Evolutionary conservation across 345 rosid species (phyloP).

Genomic region (Diplotaxis tenuifolia): DNA sequence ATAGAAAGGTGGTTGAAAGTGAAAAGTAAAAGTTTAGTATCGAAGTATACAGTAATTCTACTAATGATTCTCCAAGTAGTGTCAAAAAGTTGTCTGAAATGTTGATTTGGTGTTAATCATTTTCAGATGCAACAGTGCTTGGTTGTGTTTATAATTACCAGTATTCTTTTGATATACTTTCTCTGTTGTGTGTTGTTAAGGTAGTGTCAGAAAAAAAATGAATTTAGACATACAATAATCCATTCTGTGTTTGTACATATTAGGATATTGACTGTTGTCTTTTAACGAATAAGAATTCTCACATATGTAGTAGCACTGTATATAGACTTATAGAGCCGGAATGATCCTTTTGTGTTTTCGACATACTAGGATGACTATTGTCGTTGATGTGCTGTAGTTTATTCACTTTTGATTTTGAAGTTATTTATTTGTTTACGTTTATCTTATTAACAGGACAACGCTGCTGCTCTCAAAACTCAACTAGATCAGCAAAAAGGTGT

Average conservation of each 20-base stretch:
- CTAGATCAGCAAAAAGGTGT: conserved; percentile 69
- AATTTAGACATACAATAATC: not conserved
- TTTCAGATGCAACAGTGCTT: conserved; percentile 1
- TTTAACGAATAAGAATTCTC: not conserved
- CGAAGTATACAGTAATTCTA: not conserved
- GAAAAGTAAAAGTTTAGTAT: not conserved
- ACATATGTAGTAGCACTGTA: not conserved
- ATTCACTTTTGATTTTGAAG: not conserved
- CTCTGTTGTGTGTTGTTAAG: not conserved
- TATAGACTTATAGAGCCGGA: not conserved
- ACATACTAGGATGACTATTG: conserved; percentile 8
- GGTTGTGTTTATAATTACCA: not conserved
- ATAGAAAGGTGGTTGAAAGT: not conserved
- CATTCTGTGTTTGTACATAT: conserved; percentile 11
- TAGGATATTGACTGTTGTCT: conserved; percentile 8
- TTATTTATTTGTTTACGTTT: not conserved
- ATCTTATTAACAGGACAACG: conserved; percentile 55
- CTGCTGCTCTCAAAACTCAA: conserved; percentile 57
- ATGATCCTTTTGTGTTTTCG: conserved; percentile 1
- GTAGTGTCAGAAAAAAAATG: conserved; percentile 4
- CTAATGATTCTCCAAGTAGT: not conserved
- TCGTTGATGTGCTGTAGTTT: conserved; percentile 9
- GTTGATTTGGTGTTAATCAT: not conserved
- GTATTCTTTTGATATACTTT: not conserved
- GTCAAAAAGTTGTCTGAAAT: conserved; percentile 1